Evolutionary conservation across 139 green algal genomes (phyloP).

Genomic region (Chlorella ohadii): DNA sequence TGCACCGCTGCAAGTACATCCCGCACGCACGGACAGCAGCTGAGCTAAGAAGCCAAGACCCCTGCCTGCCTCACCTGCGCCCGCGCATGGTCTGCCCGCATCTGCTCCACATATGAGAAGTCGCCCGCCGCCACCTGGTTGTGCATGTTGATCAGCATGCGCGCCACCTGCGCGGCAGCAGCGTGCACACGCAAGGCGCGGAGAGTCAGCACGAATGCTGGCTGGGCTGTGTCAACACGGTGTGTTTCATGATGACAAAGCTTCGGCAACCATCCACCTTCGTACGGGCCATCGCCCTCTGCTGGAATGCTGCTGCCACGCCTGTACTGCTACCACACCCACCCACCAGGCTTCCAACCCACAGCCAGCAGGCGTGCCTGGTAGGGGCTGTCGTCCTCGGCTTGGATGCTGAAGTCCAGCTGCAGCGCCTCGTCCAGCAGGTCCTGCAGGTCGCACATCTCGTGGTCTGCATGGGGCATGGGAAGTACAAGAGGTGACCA

Average conservation of each 20-base stretch:
- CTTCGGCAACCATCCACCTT: too few relatives aligned
- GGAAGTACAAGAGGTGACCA: too few relatives aligned
- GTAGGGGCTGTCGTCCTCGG: conserved; percentile 56
- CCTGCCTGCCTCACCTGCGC: neutral
- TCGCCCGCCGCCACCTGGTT: conserved; percentile 50
- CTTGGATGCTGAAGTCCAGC: conserved; percentile 54
- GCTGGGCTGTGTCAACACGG: too few relatives aligned
- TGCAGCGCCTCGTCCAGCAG: conserved; percentile 49
- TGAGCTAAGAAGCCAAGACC: too few relatives aligned
- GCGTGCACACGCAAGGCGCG: too few relatives aligned
- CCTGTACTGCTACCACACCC: too few relatives aligned
- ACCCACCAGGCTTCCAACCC: too few relatives aligned
- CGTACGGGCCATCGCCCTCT: too few relatives aligned
- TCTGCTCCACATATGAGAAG: conserved; percentile 40
- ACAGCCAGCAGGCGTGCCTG: neutral
- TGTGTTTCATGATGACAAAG: too few relatives aligned
- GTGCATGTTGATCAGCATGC: conserved; percentile 52
- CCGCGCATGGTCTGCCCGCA: neutral
- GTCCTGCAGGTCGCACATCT: conserved; percentile 45
- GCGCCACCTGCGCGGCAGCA: conserved; percentile 28
- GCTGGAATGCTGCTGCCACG: too few relatives aligned
- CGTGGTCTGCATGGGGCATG: conserved; percentile 37
- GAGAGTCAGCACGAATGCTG: too few relatives aligned
- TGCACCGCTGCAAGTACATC: too few relatives aligned
- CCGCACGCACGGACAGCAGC: neutral